Conservation (phyloP, 2,329 filamentous ascomycete species). For the Lecanosticta acicola region DNA sequence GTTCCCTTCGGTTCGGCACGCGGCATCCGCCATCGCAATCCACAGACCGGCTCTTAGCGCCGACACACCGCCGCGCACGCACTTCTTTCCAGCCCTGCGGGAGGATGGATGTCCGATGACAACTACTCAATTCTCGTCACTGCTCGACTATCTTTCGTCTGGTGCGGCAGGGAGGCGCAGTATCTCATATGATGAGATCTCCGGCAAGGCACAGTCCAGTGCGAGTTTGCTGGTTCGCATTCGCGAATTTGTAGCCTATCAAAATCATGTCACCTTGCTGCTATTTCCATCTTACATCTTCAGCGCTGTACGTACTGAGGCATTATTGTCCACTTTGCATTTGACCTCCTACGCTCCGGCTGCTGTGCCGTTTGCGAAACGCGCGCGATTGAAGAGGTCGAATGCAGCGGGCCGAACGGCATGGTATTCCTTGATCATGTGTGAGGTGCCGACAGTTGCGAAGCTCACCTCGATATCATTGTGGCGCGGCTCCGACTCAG, state of each 20-base stretch:
- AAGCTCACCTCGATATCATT: no score
- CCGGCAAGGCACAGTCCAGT: background rate
- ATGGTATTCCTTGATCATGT: no score
- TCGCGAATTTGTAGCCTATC: background rate
- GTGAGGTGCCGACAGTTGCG: no score
- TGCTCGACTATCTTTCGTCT: no score
- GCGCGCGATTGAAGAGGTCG: background rate
- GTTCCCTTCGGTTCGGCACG: no score
- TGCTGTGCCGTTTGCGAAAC: background rate
- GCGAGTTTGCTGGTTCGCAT: background rate
- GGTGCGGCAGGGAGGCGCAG: background rate
- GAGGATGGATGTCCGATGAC: slow-evolving; percentile 1
- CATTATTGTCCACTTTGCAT: slow-evolving; percentile 1
- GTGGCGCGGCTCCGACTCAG: background rate
- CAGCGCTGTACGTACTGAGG: slow-evolving; percentile 12
- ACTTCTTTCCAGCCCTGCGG: no score
- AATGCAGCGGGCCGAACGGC: no score
- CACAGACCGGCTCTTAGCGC: slow-evolving; percentile 1
- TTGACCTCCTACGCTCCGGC: background rate
- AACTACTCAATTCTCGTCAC: no score
- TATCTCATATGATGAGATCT: no score
- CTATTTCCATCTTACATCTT: background rate
- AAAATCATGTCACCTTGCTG: slow-evolving; percentile 2
- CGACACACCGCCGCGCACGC: background rate
- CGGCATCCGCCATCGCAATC: background rate